These are phyloP conservation scores for Cladophialophora carrionii DNA, from an alignment of 2,329 filamentous ascomycete species.

Conservation along the genomic window DNA sequence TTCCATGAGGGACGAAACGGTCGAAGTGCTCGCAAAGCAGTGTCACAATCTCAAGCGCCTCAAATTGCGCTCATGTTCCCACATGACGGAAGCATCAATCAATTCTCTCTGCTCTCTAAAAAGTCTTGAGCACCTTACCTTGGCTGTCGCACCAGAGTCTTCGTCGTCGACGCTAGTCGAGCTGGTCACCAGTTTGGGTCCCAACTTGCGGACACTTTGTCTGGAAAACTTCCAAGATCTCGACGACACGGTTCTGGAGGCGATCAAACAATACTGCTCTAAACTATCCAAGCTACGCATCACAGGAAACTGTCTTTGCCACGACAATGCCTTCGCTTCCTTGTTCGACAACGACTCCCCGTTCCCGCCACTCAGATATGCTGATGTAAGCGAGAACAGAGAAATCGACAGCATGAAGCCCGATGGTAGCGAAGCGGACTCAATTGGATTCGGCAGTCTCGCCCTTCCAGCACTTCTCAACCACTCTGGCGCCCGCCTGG, in stretches of 20 bases:
- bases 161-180: slow-evolving; percentile 62
- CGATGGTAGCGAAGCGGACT: slow-evolving; percentile 60
- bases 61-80: slow-evolving; percentile 80
- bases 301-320: slow-evolving; percentile 73
- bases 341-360: slow-evolving; percentile 66
- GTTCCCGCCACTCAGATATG: slow-evolving; percentile 69
- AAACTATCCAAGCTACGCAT: slow-evolving; percentile 77
- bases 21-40: slow-evolving; percentile 63
- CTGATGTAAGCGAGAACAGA: slow-evolving; percentile 78
- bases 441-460: slow-evolving; percentile 72
- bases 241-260: slow-evolving; percentile 70
- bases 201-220: slow-evolving; percentile 73
- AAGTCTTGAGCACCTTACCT: slow-evolving; percentile 72
- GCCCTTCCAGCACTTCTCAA: slow-evolving; percentile 82
- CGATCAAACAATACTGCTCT: slow-evolving; percentile 71
- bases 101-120: slow-evolving; percentile 64
- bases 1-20: slow-evolving; percentile 73
- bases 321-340: slow-evolving; percentile 70
- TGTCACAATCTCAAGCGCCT: slow-evolving; percentile 73
- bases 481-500: slow-evolving; percentile 72
- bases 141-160: slow-evolving; percentile 64
- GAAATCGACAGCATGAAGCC: slow-evolving; percentile 72
- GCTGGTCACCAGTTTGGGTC: slow-evolving; percentile 66
- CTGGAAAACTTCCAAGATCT: slow-evolving; percentile 66
- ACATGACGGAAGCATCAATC: slow-evolving; percentile 68